A percentile compares a stretch with the other conserved stretches of the same genome.
Conservation (phyloP, 2,329 filamentous ascomycete genomes). For the Fusarium annulatum region DNA sequence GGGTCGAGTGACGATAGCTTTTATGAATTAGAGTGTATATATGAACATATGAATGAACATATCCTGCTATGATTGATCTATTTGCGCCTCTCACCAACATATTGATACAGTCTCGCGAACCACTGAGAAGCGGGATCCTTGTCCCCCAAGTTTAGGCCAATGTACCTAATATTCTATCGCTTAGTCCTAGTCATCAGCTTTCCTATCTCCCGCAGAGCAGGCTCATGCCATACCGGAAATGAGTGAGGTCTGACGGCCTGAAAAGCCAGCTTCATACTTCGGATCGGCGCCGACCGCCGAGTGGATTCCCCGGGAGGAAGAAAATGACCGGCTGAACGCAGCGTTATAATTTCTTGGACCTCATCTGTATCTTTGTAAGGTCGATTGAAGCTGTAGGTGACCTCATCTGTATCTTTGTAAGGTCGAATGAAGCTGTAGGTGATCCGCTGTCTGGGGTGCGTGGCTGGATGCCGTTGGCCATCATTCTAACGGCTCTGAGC, state of each 20-base stretch:
- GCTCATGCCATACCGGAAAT: background rate
- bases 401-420: background rate
- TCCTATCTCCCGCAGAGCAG: background rate
- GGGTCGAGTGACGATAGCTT: constrained; percentile 11
- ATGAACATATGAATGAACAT: constrained; percentile 13
- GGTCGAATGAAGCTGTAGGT: background rate
- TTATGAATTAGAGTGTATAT: constrained; percentile 10
- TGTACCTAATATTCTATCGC: background rate
- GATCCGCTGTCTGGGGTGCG: no score
- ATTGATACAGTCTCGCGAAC: background rate
- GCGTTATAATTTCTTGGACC: no score
- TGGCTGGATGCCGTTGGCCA: no score
- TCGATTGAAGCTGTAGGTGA: background rate
- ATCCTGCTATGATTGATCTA: background rate
- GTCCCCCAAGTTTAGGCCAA: background rate
- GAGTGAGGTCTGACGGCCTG: background rate
- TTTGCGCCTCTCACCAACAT: background rate
- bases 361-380: background rate
- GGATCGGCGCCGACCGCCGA: background rate
- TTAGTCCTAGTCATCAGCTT: no score
- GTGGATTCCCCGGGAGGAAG: background rate
- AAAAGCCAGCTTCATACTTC: background rate
- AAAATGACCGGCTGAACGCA: background rate
- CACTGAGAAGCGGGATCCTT: background rate
- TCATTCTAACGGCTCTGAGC: background rate